Evolutionary conservation across 257 asterid species (phyloP).

Genomic region (Solanum pinnatisectum): DNA sequence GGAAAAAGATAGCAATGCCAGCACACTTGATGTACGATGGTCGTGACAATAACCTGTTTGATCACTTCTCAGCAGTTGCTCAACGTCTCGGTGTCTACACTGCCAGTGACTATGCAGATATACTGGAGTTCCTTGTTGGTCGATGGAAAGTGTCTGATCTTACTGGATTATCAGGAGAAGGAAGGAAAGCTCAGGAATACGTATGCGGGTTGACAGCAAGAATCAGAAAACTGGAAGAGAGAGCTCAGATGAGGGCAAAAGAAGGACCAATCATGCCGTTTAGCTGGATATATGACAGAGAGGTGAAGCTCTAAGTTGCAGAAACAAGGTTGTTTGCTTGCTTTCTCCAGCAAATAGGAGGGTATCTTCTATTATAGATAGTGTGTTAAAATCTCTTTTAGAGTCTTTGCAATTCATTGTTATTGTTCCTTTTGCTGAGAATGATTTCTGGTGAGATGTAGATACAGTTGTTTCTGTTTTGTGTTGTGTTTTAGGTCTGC

Average conservation of each 20-base stretch:
- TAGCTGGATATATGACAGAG: slow-evolving; percentile 61
- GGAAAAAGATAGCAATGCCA: slow-evolving; percentile 75
- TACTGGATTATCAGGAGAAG: slow-evolving; percentile 47
- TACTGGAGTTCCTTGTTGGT: slow-evolving; percentile 55
- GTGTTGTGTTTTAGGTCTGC: slow-evolving; percentile 3
- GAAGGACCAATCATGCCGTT: slow-evolving; percentile 38
- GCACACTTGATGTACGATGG: slow-evolving; percentile 88
- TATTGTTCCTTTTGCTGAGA: slow-evolving; percentile 5
- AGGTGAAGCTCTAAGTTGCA: slow-evolving; percentile 46
- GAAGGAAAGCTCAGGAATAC: slow-evolving; percentile 66
- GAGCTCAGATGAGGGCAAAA: slow-evolving; percentile 54
- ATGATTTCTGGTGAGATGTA: slow-evolving; percentile 20
- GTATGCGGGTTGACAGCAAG: slow-evolving; percentile 62
- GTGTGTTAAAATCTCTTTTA: background rate
- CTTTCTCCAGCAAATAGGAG: background rate
- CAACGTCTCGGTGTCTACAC: slow-evolving; percentile 67
- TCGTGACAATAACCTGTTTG: slow-evolving; percentile 51
- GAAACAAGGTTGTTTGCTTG: background rate
- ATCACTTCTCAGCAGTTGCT: slow-evolving; percentile 65
- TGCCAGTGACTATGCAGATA: slow-evolving; percentile 68
- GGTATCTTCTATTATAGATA: background rate
- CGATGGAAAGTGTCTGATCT: slow-evolving; percentile 59
- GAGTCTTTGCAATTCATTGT: background rate
- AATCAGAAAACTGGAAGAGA: slow-evolving; percentile 58
- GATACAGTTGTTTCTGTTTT: slow-evolving; percentile 24